phyloP scores from a whole-genome alignment of 768 basidiomycete species.

The Rubroboletus pulcherrimus region DNA sequence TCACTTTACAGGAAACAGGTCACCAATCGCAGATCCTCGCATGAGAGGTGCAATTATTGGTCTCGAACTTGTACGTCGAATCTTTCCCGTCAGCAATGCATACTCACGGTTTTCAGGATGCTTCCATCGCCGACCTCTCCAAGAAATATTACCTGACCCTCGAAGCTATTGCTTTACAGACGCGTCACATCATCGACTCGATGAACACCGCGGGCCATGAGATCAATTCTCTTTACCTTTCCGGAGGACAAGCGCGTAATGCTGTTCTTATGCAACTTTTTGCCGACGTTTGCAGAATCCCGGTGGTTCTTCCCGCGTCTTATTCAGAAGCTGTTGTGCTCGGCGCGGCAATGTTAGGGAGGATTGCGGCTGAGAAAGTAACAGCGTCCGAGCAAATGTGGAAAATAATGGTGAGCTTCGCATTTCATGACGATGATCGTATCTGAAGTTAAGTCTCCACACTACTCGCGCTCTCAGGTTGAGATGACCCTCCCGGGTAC shows the following conservation, averaged over 20 bases:
- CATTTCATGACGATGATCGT: not conserved
- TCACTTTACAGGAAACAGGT: constrained; percentile 73
- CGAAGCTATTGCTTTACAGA: constrained; percentile 92
- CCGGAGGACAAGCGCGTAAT: constrained; percentile 92
- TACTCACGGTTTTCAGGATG: constrained; percentile 44
- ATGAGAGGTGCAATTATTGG: constrained; percentile 94
- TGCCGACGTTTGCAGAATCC: constrained; percentile 78
- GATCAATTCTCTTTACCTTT: constrained; percentile 85
- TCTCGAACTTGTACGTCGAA: constrained; percentile 59
- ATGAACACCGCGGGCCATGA: constrained; percentile 86
- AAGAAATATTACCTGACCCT: constrained; percentile 88
- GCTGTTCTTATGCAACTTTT: constrained; percentile 82
- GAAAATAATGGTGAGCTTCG: constrained; percentile 75
- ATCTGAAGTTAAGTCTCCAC: not conserved
- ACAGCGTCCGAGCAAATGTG: constrained; percentile 68
- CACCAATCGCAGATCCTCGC: constrained; percentile 90
- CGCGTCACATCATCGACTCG: constrained; percentile 86
- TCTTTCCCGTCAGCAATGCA: not conserved
- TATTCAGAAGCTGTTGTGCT: constrained; percentile 81
- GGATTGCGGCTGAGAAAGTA: constrained; percentile 69
- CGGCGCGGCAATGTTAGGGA: constrained; percentile 91
- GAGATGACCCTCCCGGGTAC: constrained; percentile 90
- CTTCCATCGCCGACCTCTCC: constrained; percentile 75
- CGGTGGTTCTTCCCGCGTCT: constrained; percentile 77
- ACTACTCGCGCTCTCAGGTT: constrained; percentile 42